A percentile compares a stretch with the other conserved stretches of the same genome.
phyloP scores from a whole-genome alignment of 2,329 filamentous ascomycete species.

The Didymella sp. region DNA sequence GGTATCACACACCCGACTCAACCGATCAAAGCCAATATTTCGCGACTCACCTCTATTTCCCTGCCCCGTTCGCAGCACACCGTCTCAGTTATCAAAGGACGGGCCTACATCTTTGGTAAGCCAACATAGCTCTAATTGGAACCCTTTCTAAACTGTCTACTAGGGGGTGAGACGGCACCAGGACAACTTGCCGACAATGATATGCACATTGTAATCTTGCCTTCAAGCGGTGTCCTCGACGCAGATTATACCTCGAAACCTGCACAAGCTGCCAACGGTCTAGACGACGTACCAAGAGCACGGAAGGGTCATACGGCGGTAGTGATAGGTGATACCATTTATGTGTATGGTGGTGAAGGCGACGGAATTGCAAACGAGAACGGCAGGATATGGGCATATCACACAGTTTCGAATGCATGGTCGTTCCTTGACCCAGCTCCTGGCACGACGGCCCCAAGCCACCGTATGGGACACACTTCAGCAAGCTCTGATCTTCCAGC shows the following conservation, averaged over 20 bases:
- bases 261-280: constrained; percentile 37
- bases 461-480: constrained; percentile 47
- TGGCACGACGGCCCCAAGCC: constrained; percentile 33
- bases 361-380: constrained; percentile 41
- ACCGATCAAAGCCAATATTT: constrained; percentile 60
- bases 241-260: constrained; percentile 52
- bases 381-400: constrained; percentile 55
- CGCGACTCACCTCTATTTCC: constrained; percentile 54
- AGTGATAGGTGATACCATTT: constrained; percentile 54
- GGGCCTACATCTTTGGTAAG: constrained; percentile 61
- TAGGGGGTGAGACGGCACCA: constrained; percentile 52
- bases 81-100: constrained; percentile 60
- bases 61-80: constrained; percentile 61
- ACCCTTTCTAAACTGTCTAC: not conserved
- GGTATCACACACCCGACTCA: constrained; percentile 57
- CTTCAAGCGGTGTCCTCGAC: constrained; percentile 53
- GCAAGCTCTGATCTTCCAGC: constrained; percentile 52
- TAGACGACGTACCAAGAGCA: constrained; percentile 47
- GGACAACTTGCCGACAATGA: constrained; percentile 57
- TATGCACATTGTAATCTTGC: constrained; percentile 61
- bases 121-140: not conserved
- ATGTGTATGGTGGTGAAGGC: constrained; percentile 53
- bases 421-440: constrained; percentile 48
- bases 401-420: constrained; percentile 53
- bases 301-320: constrained; percentile 53